Evolutionary conservation across 2,329 filamentous ascomycete species (phyloP).

Genomic region (Microthyrium microscopicum): DNA sequence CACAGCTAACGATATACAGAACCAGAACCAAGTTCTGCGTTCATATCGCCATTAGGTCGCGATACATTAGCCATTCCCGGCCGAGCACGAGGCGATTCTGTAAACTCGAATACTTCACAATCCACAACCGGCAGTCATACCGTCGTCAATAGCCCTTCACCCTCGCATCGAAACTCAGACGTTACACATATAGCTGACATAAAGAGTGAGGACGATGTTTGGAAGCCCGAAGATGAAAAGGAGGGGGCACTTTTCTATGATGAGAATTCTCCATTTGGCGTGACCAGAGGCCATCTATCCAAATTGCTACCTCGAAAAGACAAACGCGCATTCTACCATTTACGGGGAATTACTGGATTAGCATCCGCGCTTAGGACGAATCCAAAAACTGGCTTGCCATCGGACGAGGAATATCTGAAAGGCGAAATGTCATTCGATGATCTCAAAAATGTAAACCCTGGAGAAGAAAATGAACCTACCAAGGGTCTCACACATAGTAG

Average conservation of each 20-base stretch:
- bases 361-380: conserved; percentile 58
- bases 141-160: conserved; percentile 1
- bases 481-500: conserved; percentile 13
- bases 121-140: conserved; percentile 5
- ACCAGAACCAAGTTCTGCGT: background rate
- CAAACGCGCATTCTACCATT: conserved; percentile 53
- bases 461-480: conserved; percentile 7
- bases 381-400: conserved; percentile 45
- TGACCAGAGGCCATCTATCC: conserved; percentile 62
- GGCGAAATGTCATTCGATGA: conserved; percentile 55
- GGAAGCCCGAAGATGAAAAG: conserved; percentile 30
- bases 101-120: conserved; percentile 27
- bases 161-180: background rate
- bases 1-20: background rate
- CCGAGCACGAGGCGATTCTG: conserved; percentile 47
- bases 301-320: conserved; percentile 72
- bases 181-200: conserved; percentile 10
- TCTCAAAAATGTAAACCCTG: no score
- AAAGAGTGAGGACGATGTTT: conserved; percentile 18
- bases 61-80: no score
- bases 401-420: conserved; percentile 49
- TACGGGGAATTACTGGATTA: conserved; percentile 56
- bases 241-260: conserved; percentile 62
- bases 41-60: background rate
- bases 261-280: conserved; percentile 70